A percentile compares a stretch with the other conserved stretches of the same genome.
phyloP scores from a whole-genome alignment of 1,284 basidiomycete species.

The Ceratobasidium sp. region DNA sequence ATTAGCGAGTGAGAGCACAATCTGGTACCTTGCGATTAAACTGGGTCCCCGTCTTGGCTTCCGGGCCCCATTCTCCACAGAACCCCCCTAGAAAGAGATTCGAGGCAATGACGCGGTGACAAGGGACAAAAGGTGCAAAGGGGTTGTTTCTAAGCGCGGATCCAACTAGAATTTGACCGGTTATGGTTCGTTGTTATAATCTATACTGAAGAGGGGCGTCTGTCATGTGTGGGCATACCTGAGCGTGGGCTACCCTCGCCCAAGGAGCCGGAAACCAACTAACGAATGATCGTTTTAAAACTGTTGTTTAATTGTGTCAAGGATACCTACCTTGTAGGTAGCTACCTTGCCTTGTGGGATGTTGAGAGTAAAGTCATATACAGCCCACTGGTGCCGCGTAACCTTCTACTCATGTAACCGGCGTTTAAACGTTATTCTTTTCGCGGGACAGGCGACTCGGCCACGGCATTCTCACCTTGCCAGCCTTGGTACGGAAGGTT shows the following conservation, averaged over 20 bases:
- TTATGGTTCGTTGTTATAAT: not conserved
- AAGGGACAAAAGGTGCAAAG: slow-evolving; percentile 68
- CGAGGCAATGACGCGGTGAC: slow-evolving; percentile 69
- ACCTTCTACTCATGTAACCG: slow-evolving; percentile 49
- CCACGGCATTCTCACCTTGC: slow-evolving; percentile 25
- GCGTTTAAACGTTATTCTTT: too few species aligned
- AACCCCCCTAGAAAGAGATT: slow-evolving; percentile 66
- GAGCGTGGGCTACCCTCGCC: slow-evolving; percentile 65
- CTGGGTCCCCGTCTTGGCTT: slow-evolving; percentile 45
- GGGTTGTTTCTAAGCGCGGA: slow-evolving; percentile 65
- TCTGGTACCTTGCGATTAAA: slow-evolving; percentile 46
- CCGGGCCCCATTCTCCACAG: slow-evolving; percentile 63
- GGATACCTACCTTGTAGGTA: slow-evolving; percentile 56
- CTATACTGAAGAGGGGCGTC: not conserved
- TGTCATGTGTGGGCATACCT: slow-evolving; percentile 49
- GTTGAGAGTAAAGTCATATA: slow-evolving; percentile 60
- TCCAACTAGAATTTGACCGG: slow-evolving; percentile 55
- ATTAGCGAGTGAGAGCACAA: not conserved
- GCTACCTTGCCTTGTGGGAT: slow-evolving; percentile 61
- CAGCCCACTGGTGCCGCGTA: slow-evolving; percentile 63
- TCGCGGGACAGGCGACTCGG: too few species aligned
- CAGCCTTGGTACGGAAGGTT: slow-evolving; percentile 20
- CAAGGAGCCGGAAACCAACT: slow-evolving; percentile 55
- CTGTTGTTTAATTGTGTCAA: too few species aligned
- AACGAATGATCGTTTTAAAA: not conserved